Conservation (phyloP, 345 rosid genomes). For the Lumnitzera littorea region DNA sequence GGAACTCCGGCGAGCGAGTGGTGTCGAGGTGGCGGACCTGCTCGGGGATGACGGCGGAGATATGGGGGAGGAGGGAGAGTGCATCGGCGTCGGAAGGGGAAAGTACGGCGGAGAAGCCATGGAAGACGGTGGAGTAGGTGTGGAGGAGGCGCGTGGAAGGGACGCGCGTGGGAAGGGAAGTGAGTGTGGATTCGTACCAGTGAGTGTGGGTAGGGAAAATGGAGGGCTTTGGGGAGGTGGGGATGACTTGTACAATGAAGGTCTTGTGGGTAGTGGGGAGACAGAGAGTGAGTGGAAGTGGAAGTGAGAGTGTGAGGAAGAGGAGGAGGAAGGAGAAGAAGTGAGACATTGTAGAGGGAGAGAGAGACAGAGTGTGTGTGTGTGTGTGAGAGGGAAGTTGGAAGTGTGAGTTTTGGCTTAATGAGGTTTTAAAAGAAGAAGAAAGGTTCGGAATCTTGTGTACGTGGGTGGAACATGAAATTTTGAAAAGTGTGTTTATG, state of each 20-base stretch:
- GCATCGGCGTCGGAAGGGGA: constrained; percentile 36
- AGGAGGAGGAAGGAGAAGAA: not conserved
- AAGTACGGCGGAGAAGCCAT: constrained; percentile 79
- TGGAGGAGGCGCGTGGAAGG: constrained; percentile 44
- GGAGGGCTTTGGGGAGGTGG: constrained; percentile 64
- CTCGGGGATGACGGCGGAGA: constrained; percentile 68
- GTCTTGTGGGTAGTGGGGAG: constrained; percentile 21
- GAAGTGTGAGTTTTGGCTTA: not conserved
- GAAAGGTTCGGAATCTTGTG: not conserved
- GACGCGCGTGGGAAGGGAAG: constrained; percentile 22
- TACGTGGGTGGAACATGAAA: too few species aligned
- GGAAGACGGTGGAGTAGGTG: constrained; percentile 85
- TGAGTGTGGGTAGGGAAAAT: constrained; percentile 73
- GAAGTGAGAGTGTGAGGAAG: not conserved
- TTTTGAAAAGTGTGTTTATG: too few species aligned
- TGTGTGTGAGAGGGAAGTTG: not conserved
- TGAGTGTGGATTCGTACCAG: constrained; percentile 70
- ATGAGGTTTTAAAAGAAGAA: not conserved
- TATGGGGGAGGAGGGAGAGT: constrained; percentile 39
- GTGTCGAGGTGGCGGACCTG: constrained; percentile 67
- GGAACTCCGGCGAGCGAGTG: constrained; percentile 89
- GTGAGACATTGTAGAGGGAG: not conserved
- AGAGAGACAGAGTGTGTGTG: not conserved
- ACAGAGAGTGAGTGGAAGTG: not conserved
- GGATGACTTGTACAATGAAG: constrained; percentile 43